phyloP scores from a whole-genome alignment of 1,284 basidiomycete species.

The Trichosporon coremiiforme region DNA sequence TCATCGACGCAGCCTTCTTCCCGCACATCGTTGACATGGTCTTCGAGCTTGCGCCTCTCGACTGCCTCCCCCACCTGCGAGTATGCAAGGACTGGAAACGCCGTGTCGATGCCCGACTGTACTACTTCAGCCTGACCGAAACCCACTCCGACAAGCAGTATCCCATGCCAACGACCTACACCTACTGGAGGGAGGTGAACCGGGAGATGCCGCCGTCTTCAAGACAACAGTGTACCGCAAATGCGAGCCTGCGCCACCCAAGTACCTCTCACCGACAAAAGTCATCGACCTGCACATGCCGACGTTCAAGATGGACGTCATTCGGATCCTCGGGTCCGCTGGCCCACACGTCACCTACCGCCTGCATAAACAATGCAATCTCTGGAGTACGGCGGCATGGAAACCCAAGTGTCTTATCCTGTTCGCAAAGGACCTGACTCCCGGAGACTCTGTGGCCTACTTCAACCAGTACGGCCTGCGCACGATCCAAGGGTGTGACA shows the following conservation, averaged over 20 bases:
- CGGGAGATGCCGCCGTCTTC: not conserved
- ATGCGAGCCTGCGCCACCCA: not conserved
- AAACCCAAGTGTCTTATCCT: not conserved
- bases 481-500: not conserved
- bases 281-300: not conserved
- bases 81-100: slow-evolving; percentile 1
- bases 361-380: not conserved
- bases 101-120: not conserved
- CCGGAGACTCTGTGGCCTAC: too few relatives aligned
- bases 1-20: slow-evolving; percentile 20
- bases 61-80: slow-evolving; percentile 18
- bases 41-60: slow-evolving; percentile 10
- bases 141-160: not conserved
- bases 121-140: not conserved
- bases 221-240: not conserved
- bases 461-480: not conserved
- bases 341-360: not conserved
- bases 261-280: not conserved
- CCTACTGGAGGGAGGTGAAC: not conserved
- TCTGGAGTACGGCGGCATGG: not conserved
- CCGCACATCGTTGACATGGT: slow-evolving; percentile 24
- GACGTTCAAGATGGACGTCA: not conserved
- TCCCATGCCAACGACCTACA: not conserved
- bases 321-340: not conserved
- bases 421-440: not conserved